phyloP scores from a whole-genome alignment of 2,329 filamentous ascomycete genomes.

The Sclerotiophoma versabilis region DNA sequence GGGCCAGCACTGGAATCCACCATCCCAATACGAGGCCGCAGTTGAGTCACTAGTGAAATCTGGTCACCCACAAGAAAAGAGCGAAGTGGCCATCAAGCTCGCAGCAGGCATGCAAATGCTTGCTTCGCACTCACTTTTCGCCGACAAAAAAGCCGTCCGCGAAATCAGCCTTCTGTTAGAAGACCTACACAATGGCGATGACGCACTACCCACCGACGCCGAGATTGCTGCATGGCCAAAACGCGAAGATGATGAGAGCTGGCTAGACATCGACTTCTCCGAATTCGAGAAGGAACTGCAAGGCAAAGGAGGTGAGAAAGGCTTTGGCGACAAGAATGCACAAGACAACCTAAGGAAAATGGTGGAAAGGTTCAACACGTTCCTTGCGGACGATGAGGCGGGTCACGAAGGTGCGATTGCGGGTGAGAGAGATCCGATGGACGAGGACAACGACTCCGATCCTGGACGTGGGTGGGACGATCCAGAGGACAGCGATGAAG shows the following conservation, averaged over 20 bases:
- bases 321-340: conserved; percentile 69
- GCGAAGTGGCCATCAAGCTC: conserved; percentile 85
- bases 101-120: conserved; percentile 92
- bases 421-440: conserved; percentile 66
- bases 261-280: conserved; percentile 90
- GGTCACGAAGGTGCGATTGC: conserved; percentile 80
- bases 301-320: conserved; percentile 50
- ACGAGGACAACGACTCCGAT: conserved; percentile 66
- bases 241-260: conserved; percentile 82
- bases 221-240: conserved; percentile 77
- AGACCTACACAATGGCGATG: conserved; percentile 76
- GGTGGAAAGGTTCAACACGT: conserved; percentile 90
- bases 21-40: conserved; percentile 63
- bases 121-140: conserved; percentile 69
- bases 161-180: conserved; percentile 80
- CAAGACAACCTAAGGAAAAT: conserved; percentile 86
- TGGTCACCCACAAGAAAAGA: conserved; percentile 48
- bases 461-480: conserved; percentile 53
- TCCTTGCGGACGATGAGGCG: conserved; percentile 84
- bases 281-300: conserved; percentile 85
- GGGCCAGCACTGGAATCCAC: conserved; percentile 78
- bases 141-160: conserved; percentile 71
- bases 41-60: conserved; percentile 42
- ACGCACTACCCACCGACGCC: conserved; percentile 71
- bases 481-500: conserved; percentile 53